A percentile compares a stretch with the other conserved stretches of the same genome.
phyloP scores from a whole-genome alignment of 345 rosid genomes.

The Salix koriyanagi region DNA sequence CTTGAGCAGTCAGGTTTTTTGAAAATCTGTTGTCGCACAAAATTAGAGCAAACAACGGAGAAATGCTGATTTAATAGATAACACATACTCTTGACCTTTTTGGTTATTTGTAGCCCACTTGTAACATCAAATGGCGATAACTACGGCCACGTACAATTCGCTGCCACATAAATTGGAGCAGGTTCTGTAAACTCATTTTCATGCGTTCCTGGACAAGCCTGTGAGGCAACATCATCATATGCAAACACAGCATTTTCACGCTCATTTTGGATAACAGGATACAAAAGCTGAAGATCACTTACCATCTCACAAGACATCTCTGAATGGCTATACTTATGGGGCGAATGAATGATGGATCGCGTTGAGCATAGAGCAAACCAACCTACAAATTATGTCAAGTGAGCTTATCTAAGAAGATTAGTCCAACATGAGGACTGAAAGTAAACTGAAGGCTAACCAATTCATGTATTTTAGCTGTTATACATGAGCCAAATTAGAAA shows the following conservation, averaged over 20 bases:
- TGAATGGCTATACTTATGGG: slow-evolving; percentile 79
- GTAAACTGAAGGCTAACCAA: neutral
- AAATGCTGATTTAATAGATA: neutral
- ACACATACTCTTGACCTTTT: slow-evolving; percentile 15
- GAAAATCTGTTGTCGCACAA: neutral
- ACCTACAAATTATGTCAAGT: slow-evolving; percentile 39
- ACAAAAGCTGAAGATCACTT: slow-evolving; percentile 3
- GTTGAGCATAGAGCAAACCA: slow-evolving; percentile 81
- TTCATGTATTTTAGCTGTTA: neutral
- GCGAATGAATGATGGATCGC: slow-evolving; percentile 84
- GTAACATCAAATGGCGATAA: slow-evolving; percentile 88
- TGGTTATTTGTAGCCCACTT: slow-evolving; percentile 43
- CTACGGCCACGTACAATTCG: slow-evolving; percentile 69
- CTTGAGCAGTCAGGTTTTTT: neutral
- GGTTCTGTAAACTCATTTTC: slow-evolving; percentile 48
- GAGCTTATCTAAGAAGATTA: neutral
- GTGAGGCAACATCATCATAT: slow-evolving; percentile 22
- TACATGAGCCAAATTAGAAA: neutral
- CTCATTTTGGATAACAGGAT: neutral
- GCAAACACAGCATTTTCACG: neutral
- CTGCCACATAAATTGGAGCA: slow-evolving; percentile 62
- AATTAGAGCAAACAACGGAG: neutral
- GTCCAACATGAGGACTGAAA: neutral
- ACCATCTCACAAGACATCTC: slow-evolving; percentile 95
- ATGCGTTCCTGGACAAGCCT: slow-evolving; percentile 79